Base-by-base conservation (phyloP, 805 yeast species). In the Saccharomyces kudriavzevii region DNA sequence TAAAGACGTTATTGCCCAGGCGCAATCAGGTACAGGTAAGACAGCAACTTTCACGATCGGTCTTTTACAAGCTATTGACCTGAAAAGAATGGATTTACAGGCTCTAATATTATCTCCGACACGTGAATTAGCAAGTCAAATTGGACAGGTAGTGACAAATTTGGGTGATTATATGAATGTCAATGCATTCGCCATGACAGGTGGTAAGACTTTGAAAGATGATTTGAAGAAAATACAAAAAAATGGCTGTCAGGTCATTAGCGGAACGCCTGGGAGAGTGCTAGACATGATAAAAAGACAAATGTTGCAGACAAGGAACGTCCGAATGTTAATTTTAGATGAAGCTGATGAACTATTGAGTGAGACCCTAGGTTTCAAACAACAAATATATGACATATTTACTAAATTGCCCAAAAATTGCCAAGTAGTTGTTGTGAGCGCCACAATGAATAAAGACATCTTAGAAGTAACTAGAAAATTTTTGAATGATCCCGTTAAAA, bases 1-100 rank as follows among this genome's bases (percentile, higher is more conserved):
- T 35, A 83, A 89, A 70, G 99, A 94, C 71, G 91, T 90, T 40
- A 84, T 94, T 56, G 98, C 98, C 49, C 99, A 94, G 74, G 98
- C 99, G 45, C 99, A 94, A 73, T 89, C 97, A 9, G 99, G 99
- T 69, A 94, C 99, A 25, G 99, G 99, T 74, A 94, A 94, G 73
- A 94, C 99, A 1, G 99, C 98, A 49, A 94, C 99, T n/a, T 94
- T 94, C 74, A 80, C 97, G 51, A 92, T 94, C 61, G 92, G 96
- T 26, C 87, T 90, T 78, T 76, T 94, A 60, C 96, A 94, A 74
- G 87, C 82, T 58, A 80, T 94, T 52, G 96, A 92, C 63, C 76
- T 84, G 54, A 80, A 78, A 58, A 74, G 81, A 58, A 79, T 83
- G 67, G 87, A 87, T 58, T 79, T 89, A 56, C 98, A 94, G 75